Evolutionary conservation across 352 stramenopile species (phyloP), one percentile per base, ranked within the genome.

Genomic region (Phytophthora chlamydospora): DNA sequence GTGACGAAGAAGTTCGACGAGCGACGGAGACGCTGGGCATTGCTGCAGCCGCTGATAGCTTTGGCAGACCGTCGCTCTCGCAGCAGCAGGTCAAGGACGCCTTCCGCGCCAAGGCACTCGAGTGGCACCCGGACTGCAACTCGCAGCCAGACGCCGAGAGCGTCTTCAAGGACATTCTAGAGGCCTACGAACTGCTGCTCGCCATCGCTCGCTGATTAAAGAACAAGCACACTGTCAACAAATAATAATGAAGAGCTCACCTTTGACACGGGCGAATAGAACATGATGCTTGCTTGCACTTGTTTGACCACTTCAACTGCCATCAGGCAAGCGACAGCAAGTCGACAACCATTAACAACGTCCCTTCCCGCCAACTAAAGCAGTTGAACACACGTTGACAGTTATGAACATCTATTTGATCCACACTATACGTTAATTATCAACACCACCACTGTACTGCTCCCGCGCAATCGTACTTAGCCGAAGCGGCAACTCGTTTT

Each of bases 51-150:
- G 21, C 33, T 0, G 36, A 35, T 31, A 19, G 40, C 4, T 48
- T 43, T 33, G 42, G 55, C 40, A 58, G 32, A 12, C 12, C 24
- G 8, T 43, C 49, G 45, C 59, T 67, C 38, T 55, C 66, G 11
- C 45, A 63, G 24, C 33, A 50, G 14, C 48, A 66, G 13, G 58
- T 91, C 16, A 91, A 91, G 47, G 65, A 65, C 4, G 79, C 82
- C 14, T 91, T 91, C 56, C 79, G 82, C 57, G 62, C 47, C 38
- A 75, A 88, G 49, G 92, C 92, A 24, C 75, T 98, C 10, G 86
- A 90, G 66, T 97, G 91, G 74, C 95, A 98, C 57, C 95, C 95
- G 0, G 95, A 98, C 71, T 97, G 96, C 71, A 97, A 96, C 58
- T 58, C 76, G 9, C 62, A 89, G 17, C 76, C 85, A n/a, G 62